A percentile compares a stretch with the other conserved stretches of the same genome.
phyloP scores from a whole-genome alignment of 2,329 filamentous ascomycete genomes.

The Aspergillus fischeri region DNA sequence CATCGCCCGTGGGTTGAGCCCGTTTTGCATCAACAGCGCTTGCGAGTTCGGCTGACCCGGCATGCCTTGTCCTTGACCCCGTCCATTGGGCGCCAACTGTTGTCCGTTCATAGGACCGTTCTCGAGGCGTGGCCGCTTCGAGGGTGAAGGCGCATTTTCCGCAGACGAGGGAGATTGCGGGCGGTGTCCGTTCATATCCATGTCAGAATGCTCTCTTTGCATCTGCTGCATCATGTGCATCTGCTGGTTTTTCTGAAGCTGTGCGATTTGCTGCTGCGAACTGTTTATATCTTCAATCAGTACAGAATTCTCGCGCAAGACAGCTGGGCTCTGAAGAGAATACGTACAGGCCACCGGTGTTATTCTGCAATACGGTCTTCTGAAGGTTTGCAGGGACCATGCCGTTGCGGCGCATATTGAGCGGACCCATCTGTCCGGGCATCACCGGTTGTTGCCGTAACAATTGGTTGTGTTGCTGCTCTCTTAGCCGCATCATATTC shows the following conservation, averaged over 20 bases:
- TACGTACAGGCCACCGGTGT: conserved; percentile 42
- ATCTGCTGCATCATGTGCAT: conserved; percentile 69
- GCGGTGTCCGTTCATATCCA: conserved; percentile 77
- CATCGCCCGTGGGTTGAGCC: conserved; percentile 71
- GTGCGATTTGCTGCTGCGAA: conserved; percentile 63
- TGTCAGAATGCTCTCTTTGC: conserved; percentile 81
- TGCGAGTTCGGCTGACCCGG: conserved; percentile 62
- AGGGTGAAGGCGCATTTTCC: conserved; percentile 87
- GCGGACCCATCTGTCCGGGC: conserved; percentile 52
- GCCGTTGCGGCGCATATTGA: conserved; percentile 54
- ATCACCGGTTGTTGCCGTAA: conserved; percentile 66
- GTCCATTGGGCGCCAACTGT: conserved; percentile 73
- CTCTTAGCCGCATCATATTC: conserved; percentile 64
- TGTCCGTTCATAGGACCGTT: conserved; percentile 69
- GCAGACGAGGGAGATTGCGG: conserved; percentile 76
- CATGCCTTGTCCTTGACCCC: conserved; percentile 65
- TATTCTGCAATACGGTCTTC: conserved; percentile 74
- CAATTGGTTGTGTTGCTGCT: conserved; percentile 72
- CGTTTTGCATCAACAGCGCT: conserved; percentile 53
- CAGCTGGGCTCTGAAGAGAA: conserved; percentile 3
- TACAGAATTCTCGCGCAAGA: conserved; percentile 7
- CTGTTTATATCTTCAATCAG: conserved; percentile 38
- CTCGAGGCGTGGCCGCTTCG: conserved; percentile 81
- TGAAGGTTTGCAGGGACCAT: conserved; percentile 51
- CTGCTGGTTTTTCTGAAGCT: conserved; percentile 58